Base-by-base conservation (phyloP, 1,139 yeast genomes). In the Nakaseomyces uthaithaninus region DNA sequence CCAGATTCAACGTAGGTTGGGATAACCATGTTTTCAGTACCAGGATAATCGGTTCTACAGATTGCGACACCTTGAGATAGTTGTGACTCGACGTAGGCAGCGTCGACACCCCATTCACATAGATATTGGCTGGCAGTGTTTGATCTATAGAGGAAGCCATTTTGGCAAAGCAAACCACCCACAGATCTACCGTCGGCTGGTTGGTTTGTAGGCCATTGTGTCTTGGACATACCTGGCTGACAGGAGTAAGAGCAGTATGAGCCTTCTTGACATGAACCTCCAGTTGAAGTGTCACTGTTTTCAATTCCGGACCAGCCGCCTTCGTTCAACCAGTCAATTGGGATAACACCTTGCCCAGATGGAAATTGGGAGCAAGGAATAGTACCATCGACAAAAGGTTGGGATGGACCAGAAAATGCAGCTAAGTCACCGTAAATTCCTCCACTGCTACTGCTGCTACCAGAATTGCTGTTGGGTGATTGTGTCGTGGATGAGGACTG, bases 221-320 rank as follows among this genome's bases (percentile, higher is more conserved):
- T 81, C 71, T 82, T 82, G 54, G 91, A 81, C 91, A 81, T 81
- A 75, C 93, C 93, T 43, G 91, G 75, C 66, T 81, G 89, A 67
- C 93, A 82, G 48, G 91, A 86, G 61, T 82, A 82, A 43, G 91
- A 82, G 65, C 93, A 82, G 72, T 80, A 80, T 55, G 74, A 72
- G 45, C 87, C 91, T 47, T 80, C 87, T 50, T 70, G 61, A 71
- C 93, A 82, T 36, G 69, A 59, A 45, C 81, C 72, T 45, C 85
- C 79, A 45, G 86, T 77, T 38, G 76, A 71, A 36, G 67, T 64
- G 57, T 82, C 83, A 50, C 72, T 62, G 54, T 69, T 62, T 69
- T 78, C 77, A 52, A 81, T 67, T 60, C 85, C 80, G 37, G 91
- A 71, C 77, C 75, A 82, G 49, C 91, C 91, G 55, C 84, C 86